A percentile compares a stretch with the other conserved stretches of the same genome.
phyloP scores from a whole-genome alignment of 2,329 filamentous ascomycete species.

The Pseudocercospora fuligena region DNA sequence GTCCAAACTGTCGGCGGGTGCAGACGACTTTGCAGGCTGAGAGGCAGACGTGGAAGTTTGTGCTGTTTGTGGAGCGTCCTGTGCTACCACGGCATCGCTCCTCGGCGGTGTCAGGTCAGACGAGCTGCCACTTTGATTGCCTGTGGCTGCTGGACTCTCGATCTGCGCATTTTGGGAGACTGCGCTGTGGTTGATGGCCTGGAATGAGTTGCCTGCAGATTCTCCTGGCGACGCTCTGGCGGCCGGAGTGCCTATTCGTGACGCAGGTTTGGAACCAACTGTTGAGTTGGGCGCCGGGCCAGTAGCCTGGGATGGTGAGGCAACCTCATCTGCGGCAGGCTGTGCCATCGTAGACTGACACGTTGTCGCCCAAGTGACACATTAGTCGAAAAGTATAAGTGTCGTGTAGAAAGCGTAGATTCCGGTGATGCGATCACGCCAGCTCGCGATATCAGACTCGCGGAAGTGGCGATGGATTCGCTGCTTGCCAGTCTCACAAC shows the following conservation, averaged over 20 bases:
- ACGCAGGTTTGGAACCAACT: constrained; percentile 21
- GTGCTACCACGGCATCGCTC: constrained; percentile 30
- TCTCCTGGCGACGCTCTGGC: constrained; percentile 22
- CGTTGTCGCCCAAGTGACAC: constrained; percentile 22
- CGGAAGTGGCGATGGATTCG: constrained; percentile 1
- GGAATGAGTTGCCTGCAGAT: constrained; percentile 26
- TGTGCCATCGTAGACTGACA: constrained; percentile 29
- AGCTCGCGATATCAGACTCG: constrained; percentile 9
- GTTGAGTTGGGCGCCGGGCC: constrained; percentile 19
- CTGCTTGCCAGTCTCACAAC: neutral
- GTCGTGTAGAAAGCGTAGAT: constrained; percentile 1
- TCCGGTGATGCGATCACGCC: constrained; percentile 17
- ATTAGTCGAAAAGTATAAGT: constrained; percentile 22
- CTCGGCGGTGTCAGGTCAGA: constrained; percentile 32
- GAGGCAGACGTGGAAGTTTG: constrained; percentile 30
- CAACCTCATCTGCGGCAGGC: constrained; percentile 26
- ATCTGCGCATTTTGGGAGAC: constrained; percentile 27
- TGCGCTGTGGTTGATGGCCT: constrained; percentile 34
- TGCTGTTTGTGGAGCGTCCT: constrained; percentile 33
- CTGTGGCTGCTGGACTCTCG: constrained; percentile 23
- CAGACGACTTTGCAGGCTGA: constrained; percentile 27
- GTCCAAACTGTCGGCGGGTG: constrained; percentile 33
- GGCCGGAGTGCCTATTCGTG: constrained; percentile 25
- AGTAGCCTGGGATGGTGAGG: constrained; percentile 22
- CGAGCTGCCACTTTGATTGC: constrained; percentile 22